Base-by-base conservation (phyloP, 257 asterid genomes). In the Nemophila menziesii region DNA sequence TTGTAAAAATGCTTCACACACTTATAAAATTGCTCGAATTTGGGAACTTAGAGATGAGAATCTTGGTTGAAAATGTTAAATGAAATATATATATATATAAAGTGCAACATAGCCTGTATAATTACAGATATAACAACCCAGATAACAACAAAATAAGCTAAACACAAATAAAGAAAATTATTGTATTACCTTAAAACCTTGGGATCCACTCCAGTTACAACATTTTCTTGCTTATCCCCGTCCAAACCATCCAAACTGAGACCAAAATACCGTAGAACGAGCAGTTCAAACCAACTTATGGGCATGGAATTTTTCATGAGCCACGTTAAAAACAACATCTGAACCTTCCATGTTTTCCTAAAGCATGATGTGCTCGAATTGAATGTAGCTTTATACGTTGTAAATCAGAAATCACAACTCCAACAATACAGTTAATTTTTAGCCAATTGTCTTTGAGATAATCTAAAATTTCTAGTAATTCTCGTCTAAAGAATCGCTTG, bases 351-450 rank as follows among this genome's bases (percentile, higher is more conserved):
- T 68, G 61, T 72, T 78, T 52, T 87, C 93, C 69, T 83, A 71
- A n/a, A 87, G 89, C 65, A 49, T 66, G 43, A 93, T 95, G 97
- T 61, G 80, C 90, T 52, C 75, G 86, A 57, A 89, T 84, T 2
- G 90, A 72, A 64, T 71, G 92, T 56, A 79, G 60, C 60, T 85
- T 74, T 17, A 92, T 74, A 69, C 90, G 76, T 54, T 84, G 96
- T 39, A 72, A 73, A 23, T 82, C 92, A 58, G 98, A 89, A 22
- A 80, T 92, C 52, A 89, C 98, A 45, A 89, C 98, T 54, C 98
- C 98, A 49, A 89, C 98, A 46, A 96, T 89, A 55, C 98, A 89
- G 64, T 84, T 89, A 72, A 89, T 89, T 75, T 78, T 84, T 92
- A 89, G 65, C 73, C 97, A 83, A 65, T 87, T 95, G 64, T 87